A percentile compares a stretch with the other conserved stretches of the same genome.
Conservation (phyloP, 257 asterid genomes). For the Solanum virginianum region DNA sequence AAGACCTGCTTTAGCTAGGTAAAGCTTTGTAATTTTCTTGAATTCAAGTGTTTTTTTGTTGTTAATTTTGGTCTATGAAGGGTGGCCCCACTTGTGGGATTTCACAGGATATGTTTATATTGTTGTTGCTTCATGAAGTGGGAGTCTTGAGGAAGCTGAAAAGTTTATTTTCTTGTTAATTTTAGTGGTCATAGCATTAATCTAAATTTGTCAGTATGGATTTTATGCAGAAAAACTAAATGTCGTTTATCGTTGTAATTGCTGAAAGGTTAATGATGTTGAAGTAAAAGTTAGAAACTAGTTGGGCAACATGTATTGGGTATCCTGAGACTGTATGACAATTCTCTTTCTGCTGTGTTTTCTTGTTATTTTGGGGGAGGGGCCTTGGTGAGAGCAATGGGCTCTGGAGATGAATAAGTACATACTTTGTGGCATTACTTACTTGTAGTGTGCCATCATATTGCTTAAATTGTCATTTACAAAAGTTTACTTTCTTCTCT, state of each 20-base stretch:
- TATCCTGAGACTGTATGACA: background rate
- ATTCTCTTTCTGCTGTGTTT: background rate
- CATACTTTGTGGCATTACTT: background rate
- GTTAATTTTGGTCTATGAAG: background rate
- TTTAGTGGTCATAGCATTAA: background rate
- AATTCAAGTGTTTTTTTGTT: background rate
- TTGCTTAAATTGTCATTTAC: background rate
- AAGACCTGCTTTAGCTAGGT: conserved; percentile 52
- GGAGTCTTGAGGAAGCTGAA: background rate
- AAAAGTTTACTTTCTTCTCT: background rate
- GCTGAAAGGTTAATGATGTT: background rate
- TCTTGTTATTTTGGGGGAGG: background rate
- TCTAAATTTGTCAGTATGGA: background rate
- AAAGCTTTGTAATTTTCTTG: background rate
- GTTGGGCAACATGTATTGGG: background rate
- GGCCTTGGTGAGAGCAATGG: background rate
- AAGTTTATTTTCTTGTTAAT: background rate
- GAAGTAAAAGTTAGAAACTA: background rate
- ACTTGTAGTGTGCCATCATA: background rate
- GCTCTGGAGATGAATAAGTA: background rate
- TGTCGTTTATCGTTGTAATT: background rate
- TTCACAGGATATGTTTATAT: background rate
- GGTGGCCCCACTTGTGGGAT: background rate
- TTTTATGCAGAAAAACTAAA: background rate
- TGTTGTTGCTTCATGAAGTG: background rate